Conservation (phyloP, 805 yeast species). For the Yarrowia keelungensis region DNA sequence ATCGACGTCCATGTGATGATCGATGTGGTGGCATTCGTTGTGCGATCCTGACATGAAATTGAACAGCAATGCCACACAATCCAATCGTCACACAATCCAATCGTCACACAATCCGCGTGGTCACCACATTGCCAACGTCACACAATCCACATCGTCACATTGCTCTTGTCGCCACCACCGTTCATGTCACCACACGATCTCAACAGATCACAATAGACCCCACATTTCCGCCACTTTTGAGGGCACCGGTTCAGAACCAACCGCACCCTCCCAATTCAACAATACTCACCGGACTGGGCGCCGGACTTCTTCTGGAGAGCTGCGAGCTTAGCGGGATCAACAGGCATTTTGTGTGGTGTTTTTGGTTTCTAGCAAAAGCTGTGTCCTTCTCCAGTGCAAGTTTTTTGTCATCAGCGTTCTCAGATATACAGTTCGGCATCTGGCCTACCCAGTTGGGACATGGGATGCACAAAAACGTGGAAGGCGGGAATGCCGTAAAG, state of each 20-base stretch:
- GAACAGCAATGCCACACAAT: no score
- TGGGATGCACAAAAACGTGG: no score
- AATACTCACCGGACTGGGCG: conserved; percentile 42
- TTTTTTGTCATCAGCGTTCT: conserved; percentile 30
- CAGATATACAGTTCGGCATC: conserved; percentile 35
- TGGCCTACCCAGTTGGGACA: conserved; percentile 33
- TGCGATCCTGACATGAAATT: no score
- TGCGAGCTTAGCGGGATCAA: conserved; percentile 45
- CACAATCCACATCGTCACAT: neutral
- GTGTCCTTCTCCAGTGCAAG: conserved; percentile 17
- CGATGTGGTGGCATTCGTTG: no score
- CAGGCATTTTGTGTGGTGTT: conserved; percentile 38
- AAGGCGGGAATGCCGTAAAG: neutral
- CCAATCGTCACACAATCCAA: no score
- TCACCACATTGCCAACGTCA: no score
- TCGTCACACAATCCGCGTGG: no score
- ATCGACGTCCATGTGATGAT: no score
- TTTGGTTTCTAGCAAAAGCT: conserved; percentile 24
- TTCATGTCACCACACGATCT: no score
- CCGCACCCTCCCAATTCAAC: neutral
- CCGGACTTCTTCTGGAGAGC: conserved; percentile 58
- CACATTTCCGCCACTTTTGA: neutral
- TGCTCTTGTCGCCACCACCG: neutral
- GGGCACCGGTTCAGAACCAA: neutral
- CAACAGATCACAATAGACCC: no score